These are phyloP conservation scores for Penicillium crustosum DNA, from an alignment of 2,329 filamentous ascomycete genomes.

Conservation along the genomic window DNA sequence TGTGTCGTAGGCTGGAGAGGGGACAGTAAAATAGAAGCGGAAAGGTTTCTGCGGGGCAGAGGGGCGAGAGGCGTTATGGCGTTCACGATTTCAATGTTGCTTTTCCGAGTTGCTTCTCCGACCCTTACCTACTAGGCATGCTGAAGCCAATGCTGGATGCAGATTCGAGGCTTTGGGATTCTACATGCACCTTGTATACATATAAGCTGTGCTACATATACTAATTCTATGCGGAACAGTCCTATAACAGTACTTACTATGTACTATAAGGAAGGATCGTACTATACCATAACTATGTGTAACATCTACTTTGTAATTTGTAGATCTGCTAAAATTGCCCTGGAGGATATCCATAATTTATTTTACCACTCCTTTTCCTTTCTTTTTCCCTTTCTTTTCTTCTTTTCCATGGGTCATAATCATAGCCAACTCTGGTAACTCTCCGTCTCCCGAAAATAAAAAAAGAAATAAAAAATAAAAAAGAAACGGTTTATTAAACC, in stretches of 20 bases:
- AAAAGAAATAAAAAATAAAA: background rate
- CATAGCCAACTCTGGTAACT: conserved; percentile 5
- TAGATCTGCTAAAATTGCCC: background rate
- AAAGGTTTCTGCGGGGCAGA: conserved; percentile 22
- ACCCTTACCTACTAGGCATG: background rate
- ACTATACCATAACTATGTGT: background rate
- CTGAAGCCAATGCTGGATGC: background rate
- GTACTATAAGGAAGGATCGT: background rate
- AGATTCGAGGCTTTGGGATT: background rate
- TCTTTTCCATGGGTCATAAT: conserved; percentile 4
- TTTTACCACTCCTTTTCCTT: background rate
- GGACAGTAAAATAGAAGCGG: conserved; percentile 21
- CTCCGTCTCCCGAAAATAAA: conserved; percentile 3
- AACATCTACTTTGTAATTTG: background rate
- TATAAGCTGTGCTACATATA: background rate
- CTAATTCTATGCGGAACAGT: background rate
- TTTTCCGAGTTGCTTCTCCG: conserved; percentile 4
- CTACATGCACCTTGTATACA: background rate
- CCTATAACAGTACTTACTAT: background rate
- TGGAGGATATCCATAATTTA: background rate
- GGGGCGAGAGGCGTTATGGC: conserved; percentile 10
- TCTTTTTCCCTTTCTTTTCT: background rate
- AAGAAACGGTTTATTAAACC: background rate
- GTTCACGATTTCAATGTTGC: conserved; percentile 11
- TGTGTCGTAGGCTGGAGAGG: background rate